Evolutionary conservation across 2,329 filamentous ascomycete genomes (phyloP).

Genomic region (Colletotrichum paranaense): DNA sequence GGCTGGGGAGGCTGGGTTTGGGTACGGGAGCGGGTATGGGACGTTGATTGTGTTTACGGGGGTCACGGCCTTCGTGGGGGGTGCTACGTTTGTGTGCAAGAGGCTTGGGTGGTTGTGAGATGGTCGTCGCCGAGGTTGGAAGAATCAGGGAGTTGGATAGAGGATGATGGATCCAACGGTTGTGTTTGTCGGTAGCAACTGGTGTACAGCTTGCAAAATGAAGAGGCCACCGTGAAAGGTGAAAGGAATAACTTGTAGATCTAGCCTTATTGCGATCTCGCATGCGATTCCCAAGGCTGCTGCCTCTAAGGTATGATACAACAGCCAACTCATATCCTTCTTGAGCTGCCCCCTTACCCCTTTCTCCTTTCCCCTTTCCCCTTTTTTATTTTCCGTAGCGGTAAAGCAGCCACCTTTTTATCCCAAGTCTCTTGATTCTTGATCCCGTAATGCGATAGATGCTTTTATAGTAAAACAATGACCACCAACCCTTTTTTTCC

Average conservation of each 20-base stretch:
- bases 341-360: background rate
- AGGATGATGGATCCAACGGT: background rate
- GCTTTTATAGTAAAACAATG: background rate
- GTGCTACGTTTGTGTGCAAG: conserved; percentile 56
- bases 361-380: background rate
- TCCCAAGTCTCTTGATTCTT: background rate
- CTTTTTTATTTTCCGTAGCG: conserved; percentile 18
- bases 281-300: too few species aligned
- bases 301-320: too few species aligned
- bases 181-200: background rate
- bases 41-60: conserved; percentile 68
- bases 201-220: too few species aligned
- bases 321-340: background rate
- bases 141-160: background rate
- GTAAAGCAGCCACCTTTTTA: background rate
- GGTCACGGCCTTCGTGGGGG: conserved; percentile 60
- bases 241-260: too few species aligned
- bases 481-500: background rate
- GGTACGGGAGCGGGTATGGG: conserved; percentile 64
- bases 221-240: too few species aligned
- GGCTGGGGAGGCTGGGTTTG: conserved; percentile 51
- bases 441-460: conserved; percentile 16
- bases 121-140: background rate
- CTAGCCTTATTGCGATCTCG: too few species aligned
- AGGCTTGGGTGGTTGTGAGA: conserved; percentile 46